Evolutionary conservation across 805 yeast genomes (phyloP).

Genomic region (Allodekkera sacchari): DNA sequence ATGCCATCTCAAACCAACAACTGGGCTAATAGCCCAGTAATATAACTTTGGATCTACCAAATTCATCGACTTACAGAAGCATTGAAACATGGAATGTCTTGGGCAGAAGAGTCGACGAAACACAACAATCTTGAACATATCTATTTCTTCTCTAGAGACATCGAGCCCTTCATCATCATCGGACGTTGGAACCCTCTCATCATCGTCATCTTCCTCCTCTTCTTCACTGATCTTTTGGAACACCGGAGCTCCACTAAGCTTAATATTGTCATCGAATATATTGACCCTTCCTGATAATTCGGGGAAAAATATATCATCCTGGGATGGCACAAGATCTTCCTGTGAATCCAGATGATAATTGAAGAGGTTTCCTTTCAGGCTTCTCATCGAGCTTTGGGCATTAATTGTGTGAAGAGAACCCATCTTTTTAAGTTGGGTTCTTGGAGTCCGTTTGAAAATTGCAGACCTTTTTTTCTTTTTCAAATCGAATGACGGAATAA

Average conservation of each 20-base stretch:
- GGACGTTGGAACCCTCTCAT: conserved; percentile 3
- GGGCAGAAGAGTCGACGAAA: conserved; percentile 17
- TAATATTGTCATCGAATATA: no score
- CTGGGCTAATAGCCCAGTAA: conserved; percentile 11
- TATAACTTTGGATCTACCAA: conserved; percentile 8
- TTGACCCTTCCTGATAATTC: no score
- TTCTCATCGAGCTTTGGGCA: conserved; percentile 1
- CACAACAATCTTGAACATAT: conserved; percentile 18
- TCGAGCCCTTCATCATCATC: conserved; percentile 6
- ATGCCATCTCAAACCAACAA: conserved; percentile 5
- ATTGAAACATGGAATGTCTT: conserved; percentile 19
- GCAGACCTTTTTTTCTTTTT: conserved; percentile 19
- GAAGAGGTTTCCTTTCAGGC: background rate
- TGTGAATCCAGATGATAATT: background rate
- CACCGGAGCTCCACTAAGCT: no score
- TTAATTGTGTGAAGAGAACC: conserved; percentile 7
- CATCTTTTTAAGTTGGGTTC: conserved; percentile 17
- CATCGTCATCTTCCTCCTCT: conserved; percentile 2
- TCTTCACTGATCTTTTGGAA: no score
- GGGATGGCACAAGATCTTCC: background rate
- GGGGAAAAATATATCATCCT: background rate
- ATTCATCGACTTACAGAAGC: conserved; percentile 13
- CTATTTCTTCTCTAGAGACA: conserved; percentile 17
- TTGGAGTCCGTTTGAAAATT: conserved; percentile 18
- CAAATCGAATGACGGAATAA: conserved; percentile 18